Base-by-base conservation (phyloP, 73 alveolate genomes). In the Paramecium pentaurelia region DNA sequence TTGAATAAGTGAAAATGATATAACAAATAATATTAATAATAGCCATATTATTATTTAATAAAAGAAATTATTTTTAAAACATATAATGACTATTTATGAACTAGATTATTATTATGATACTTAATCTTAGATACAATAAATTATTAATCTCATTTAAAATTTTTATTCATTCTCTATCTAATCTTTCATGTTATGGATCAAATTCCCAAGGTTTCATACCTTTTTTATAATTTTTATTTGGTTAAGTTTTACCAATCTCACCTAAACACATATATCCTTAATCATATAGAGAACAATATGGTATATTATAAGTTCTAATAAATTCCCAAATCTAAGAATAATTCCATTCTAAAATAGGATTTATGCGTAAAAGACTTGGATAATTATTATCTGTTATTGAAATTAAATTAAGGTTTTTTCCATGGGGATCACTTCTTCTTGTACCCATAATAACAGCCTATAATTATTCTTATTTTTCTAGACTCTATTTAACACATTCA, bases 341-440 rank as follows among this genome's bases (percentile, higher is more conserved):
- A 27, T 71, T 64, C 94, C 94, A 89, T 25, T 89, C 92, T 51
- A 89, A 51, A 45, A 89, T 89, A 18, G 94, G 94, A 34, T 89
- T 89, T 4, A 89, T 89, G 20, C 94, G 32, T 59, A 71, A 73
- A 28, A 89, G 58, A 22, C 88, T 84, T 58, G 94, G 94, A 47
- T 89, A 89, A 44, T 89, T 40, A 28, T 64, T 44, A 71, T 89
- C 94, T 18, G 94, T 71, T 5, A 83, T 58, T 7, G 94, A 71
- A 14, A 89, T 83, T 38, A 42, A 42, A 47, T 73, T 85, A 42
- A 89, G 37, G 18, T 42, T 30, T 73, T 89, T 83, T 18, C 94
- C 86, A 73, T 89, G 88, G 49, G 94, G 94, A 89, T 89, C 94
- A 42, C 44, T 60, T 30, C 92, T 89, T 49, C 94, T 42, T 16